Evolutionary conservation across 768 basidiomycete genomes (phyloP), one percentile per base, ranked within the genome.

Genomic region (Pleurotus giganteus): DNA sequence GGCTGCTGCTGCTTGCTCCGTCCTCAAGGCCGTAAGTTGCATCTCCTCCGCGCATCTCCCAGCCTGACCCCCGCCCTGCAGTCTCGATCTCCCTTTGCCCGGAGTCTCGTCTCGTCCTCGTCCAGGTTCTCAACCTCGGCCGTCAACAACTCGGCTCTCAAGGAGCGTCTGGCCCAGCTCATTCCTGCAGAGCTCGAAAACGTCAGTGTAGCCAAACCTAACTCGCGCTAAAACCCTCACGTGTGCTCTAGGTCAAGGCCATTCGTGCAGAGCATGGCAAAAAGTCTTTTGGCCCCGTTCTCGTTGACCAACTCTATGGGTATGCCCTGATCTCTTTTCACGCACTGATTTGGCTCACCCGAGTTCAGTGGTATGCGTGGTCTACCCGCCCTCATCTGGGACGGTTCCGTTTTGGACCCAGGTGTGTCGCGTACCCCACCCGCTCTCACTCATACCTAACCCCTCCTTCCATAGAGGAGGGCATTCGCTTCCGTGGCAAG

Each of bases 401-500:
- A 98, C 60, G 96, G 91, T 57, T 98, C 96, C 54, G 96, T 98
- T 57, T 86, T 98, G 59, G 96, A 98, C 68, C 84, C 96, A 52
- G 88, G 91, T 88, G 51, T 55, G 82, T 71, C 7, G 42, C 13
- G 9, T 31, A 41, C 45, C 28, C 41, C 57, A n/a, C 34, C 34
- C 7, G 47, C 11, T 21, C 31, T 28, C 43, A 15, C 54, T 46
- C 44, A n/a, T 39, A 58, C 51, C 56, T 55, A 58, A 27, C 47
- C 53, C 50, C 24, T 21, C 60, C 41, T 31, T 21, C 47, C 58
- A 6, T 62, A 90, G 91, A 95, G 67, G 94, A 97, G 78, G 96
- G 96, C 55, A 98, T 98, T 66, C 92, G 96, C 61, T 98, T 98
- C 86, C 91, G 95, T 69, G 95, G 94, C 57, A 91, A 91, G 73